Evolutionary conservation across 257 asterid genomes (phyloP), one percentile per base, ranked within the genome.

Genomic region (Nicotiana attenuata): DNA sequence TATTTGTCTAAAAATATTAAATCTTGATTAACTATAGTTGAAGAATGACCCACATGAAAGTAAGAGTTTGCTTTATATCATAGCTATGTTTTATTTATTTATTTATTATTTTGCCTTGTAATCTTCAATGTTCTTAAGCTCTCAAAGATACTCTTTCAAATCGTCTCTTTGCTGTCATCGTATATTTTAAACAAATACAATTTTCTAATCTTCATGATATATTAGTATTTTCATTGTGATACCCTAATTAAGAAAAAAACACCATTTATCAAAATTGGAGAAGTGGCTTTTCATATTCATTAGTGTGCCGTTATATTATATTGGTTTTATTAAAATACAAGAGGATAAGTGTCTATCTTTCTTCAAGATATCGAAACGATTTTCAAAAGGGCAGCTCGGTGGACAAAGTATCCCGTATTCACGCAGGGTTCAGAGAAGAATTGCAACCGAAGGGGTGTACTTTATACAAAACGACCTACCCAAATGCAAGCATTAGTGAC

Each of bases 51-150:
- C 81, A n/a, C 56, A 5, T 33, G 56, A 77, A 77, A 31, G 3
- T 31, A 60, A 76, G n/a, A 56, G 28, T 41, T 41, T 71, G 80
- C 35, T 76, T 76, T 76, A n/a, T 31, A 20, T 24, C 35, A 11
- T 31, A 16, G 53, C 52, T 67, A 13, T 28, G 3, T 28, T 5
- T 53, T 5, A 5, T 50, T 79, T 41, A 1, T 41, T 38, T 7
- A 5, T 5, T 41, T 41, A 1, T 52, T 81, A 67, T 65, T 88
- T 83, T 52, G 82, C 88, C 59, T 87, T 81, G 91, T 87, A 31
- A 83, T 79, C 86, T 69, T 82, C 88, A 38, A 77, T 82, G 80
- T 78, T 63, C n/a, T 13, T 52, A 31, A 84, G 78, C 65, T 80
- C 84, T 68, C 80, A 78, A 14, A 20, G 60, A 45, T 6, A 14